These are phyloP conservation scores for Soucietia sequanensis DNA, from an alignment of 805 yeast genomes.

Conservation along the genomic window DNA sequence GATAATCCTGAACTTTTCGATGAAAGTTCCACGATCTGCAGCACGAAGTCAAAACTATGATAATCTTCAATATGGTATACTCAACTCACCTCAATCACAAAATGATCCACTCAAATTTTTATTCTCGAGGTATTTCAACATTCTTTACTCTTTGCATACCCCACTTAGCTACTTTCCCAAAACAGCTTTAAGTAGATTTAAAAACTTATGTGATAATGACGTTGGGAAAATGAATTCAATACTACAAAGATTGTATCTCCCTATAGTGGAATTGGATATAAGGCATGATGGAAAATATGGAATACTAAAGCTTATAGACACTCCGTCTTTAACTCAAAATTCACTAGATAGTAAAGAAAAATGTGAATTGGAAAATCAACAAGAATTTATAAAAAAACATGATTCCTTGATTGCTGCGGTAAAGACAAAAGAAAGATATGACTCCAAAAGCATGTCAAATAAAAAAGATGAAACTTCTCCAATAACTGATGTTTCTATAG, in stretches of 20 bases:
- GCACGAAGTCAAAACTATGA: too few species aligned
- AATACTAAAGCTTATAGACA: slow-evolving; percentile 11
- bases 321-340: slow-evolving; percentile 13
- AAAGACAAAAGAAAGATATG: slow-evolving; percentile 12
- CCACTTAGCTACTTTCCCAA: slow-evolving; percentile 46
- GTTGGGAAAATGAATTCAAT: slow-evolving; percentile 13
- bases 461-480: slow-evolving; percentile 1
- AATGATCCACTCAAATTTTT: slow-evolving; percentile 30
- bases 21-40: slow-evolving; percentile 15
- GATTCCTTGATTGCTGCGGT: slow-evolving; percentile 8
- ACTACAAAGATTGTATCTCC: slow-evolving; percentile 29
- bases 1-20: slow-evolving; percentile 9
- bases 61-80: neutral
- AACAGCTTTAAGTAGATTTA: slow-evolving; percentile 48
- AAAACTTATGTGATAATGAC: slow-evolving; percentile 37
- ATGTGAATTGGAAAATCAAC: slow-evolving; percentile 24
- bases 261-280: slow-evolving; percentile 39
- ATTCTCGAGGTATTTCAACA: slow-evolving; percentile 31
- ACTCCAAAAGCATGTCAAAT: slow-evolving; percentile 16
- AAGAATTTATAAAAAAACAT: slow-evolving; percentile 17
- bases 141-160: slow-evolving; percentile 37
- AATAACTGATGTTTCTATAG: neutral
- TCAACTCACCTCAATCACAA: slow-evolving; percentile 13
- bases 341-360: slow-evolving; percentile 1
- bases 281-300: slow-evolving; percentile 39